A percentile compares a stretch with the other conserved stretches of the same genome.
These are phyloP conservation scores for Aspergillus sclerotiicarbonarius DNA, from an alignment of 495 filamentous ascomycete species.

Conservation along the genomic window DNA sequence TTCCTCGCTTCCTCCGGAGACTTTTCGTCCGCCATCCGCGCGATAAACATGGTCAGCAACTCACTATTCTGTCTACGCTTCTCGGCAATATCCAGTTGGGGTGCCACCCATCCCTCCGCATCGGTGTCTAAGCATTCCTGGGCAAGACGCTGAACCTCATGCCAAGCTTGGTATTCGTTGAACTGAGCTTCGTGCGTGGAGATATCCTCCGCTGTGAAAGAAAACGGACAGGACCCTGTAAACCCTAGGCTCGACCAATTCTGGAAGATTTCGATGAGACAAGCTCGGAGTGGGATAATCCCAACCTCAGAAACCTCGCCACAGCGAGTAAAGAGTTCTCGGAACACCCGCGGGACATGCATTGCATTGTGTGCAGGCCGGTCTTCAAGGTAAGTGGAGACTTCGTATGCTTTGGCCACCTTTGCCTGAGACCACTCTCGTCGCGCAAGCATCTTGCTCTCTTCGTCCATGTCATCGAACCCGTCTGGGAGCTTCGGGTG, in stretches of 20 bases:
- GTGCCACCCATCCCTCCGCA: slow-evolving; percentile 37
- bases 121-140: slow-evolving; percentile 37
- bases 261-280: slow-evolving; percentile 33
- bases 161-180: slow-evolving; percentile 28
- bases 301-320: slow-evolving; percentile 33
- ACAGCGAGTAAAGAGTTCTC: slow-evolving; percentile 34
- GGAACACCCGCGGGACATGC: slow-evolving; percentile 29
- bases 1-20: slow-evolving; percentile 26
- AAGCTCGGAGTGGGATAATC: slow-evolving; percentile 32
- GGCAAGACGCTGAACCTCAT: slow-evolving; percentile 30
- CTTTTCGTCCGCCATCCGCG: slow-evolving; percentile 24
- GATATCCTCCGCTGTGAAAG: slow-evolving; percentile 28
- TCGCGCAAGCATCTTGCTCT: slow-evolving; percentile 23
- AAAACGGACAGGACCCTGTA: slow-evolving; percentile 28
- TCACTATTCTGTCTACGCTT: slow-evolving; percentile 30
- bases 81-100: slow-evolving; percentile 29
- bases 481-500: slow-evolving; percentile 26
- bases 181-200: slow-evolving; percentile 27
- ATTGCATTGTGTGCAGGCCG: slow-evolving; percentile 28
- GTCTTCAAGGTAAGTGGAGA: slow-evolving; percentile 29
- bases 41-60: slow-evolving; percentile 28
- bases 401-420: slow-evolving; percentile 23
- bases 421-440: slow-evolving; percentile 22
- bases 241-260: slow-evolving; percentile 32
- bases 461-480: slow-evolving; percentile 23